Base-by-base conservation (phyloP, 306 rosid species). In the Dryas drummondii region DNA sequence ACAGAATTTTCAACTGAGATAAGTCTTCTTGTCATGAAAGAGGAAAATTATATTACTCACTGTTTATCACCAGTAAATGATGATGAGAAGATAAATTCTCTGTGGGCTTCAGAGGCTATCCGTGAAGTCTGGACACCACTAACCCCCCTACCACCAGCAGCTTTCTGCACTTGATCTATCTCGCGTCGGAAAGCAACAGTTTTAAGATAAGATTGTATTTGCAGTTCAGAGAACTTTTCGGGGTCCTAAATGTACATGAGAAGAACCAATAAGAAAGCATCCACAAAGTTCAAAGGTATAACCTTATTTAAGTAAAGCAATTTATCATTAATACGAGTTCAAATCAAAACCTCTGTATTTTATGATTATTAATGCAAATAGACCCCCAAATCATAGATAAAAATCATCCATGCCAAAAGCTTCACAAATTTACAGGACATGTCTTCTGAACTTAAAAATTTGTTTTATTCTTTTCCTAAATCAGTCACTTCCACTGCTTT, bases 111-210 rank as follows among this genome's bases (percentile, higher is more conserved):
- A 73, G 98, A 94, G 73, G 97, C 98, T 46, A 94, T 90, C 71
- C 96, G 84, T 45, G 98, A 94, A 75, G 94, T 90, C 60, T 90
- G 97, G 60, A 94, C 86, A 69, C 98, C 98, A 70, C 78, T 92
- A 70, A 91, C 90, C 56, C 90, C 96, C 65, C 93, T 81, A 55
- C 98, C 98, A 66, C 86, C 56, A 69, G 98, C 91, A 75, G 88
- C 84, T 83, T 94, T 94, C 86, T 94, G 98, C 78, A 91, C 97
- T 84, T 79, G 87, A 84, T 91, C 83, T 73, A 94, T 94, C 87
- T 94, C 98, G 56, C 97, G 91, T 26, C 98, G 96, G 81, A 94
- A 91, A 84, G 98, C 90, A 80, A 94, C 98, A 80, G 97, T 90
- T 86, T 94, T 94, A 73, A 94, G 97, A 80, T 94, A 94, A 66